Conservation (phyloP, 176 grass and related monocot genomes). For the Oryza longistaminata region DNA sequence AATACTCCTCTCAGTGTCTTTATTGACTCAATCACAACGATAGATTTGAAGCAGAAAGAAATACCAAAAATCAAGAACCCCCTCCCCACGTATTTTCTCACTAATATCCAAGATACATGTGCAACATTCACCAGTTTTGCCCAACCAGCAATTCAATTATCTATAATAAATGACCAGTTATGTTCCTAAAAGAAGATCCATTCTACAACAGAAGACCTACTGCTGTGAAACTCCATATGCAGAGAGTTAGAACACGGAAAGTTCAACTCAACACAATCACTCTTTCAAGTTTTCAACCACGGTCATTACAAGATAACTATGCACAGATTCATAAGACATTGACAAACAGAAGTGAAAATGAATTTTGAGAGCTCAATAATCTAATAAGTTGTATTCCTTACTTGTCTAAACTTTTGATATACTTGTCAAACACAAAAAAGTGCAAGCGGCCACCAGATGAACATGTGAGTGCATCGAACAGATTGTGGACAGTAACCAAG, state of each 20-base stretch:
- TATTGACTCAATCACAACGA: conserved; percentile 24
- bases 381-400: conserved; percentile 35
- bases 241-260: not conserved
- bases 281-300: not conserved
- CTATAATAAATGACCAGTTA: not conserved
- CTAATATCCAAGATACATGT: not conserved
- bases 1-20: not conserved
- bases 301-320: conserved; percentile 7
- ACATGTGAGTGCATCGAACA: conserved; percentile 74
- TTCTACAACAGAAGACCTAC: conserved; percentile 8
- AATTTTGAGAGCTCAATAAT: conserved; percentile 11
- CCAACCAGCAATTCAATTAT: not conserved
- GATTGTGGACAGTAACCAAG: conserved; percentile 80
- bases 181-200: not conserved
- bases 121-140: not conserved
- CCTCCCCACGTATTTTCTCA: not conserved
- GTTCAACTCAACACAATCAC: conserved; percentile 6
- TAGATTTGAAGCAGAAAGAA: not conserved
- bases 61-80: not conserved
- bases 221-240: not conserved
- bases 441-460: conserved; percentile 73
- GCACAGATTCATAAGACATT: not conserved
- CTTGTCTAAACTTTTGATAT: conserved; percentile 81
- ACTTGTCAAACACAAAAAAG: conserved; percentile 89
- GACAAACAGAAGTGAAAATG: conserved; percentile 14